Evolutionary conservation across 2,329 filamentous ascomycete genomes (phyloP).

Genomic region (Periglandula ipomoeae): DNA sequence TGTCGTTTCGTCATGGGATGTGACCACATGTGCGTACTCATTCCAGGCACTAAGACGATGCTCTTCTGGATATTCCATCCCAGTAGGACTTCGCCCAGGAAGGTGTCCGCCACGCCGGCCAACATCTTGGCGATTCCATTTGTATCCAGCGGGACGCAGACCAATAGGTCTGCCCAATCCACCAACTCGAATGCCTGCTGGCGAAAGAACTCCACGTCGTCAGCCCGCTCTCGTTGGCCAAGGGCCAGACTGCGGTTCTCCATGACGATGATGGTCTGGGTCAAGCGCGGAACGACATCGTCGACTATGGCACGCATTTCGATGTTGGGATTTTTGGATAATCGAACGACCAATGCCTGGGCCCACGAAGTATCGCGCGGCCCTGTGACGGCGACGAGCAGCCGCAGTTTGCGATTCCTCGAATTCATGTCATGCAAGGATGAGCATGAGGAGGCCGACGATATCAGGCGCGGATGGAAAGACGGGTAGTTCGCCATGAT

Average conservation of each 20-base stretch:
- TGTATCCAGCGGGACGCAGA: conserved; percentile 77
- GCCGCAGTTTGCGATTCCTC: conserved; percentile 40
- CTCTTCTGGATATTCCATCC: conserved; percentile 84
- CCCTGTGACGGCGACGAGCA: conserved; percentile 59
- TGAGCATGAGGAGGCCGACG: conserved; percentile 23
- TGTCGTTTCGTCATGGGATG: conserved; percentile 85
- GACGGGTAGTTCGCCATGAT: conserved; percentile 25
- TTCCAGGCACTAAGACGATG: conserved; percentile 75
- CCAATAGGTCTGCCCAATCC: conserved; percentile 79
- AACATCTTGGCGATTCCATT: conserved; percentile 83
- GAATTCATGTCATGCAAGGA: conserved; percentile 27
- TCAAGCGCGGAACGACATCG: conserved; percentile 53
- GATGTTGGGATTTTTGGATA: conserved; percentile 56
- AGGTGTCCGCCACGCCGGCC: conserved; percentile 69
- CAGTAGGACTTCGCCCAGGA: conserved; percentile 71
- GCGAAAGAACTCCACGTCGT: conserved; percentile 42
- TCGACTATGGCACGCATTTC: conserved; percentile 55
- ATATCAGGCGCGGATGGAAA: conserved; percentile 21
- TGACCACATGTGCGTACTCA: conserved; percentile 85
- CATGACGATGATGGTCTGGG: conserved; percentile 52
- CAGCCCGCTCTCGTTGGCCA: conserved; percentile 25
- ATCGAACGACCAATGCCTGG: conserved; percentile 54
- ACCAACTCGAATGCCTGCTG: conserved; percentile 57
- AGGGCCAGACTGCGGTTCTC: conserved; percentile 39
- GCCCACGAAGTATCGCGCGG: conserved; percentile 56